Percentiles rank a stretch among this genome's conserved stretches.
Conservation (phyloP, 108 stramenopile genomes). For the Skeletonema costatum region DNA sequence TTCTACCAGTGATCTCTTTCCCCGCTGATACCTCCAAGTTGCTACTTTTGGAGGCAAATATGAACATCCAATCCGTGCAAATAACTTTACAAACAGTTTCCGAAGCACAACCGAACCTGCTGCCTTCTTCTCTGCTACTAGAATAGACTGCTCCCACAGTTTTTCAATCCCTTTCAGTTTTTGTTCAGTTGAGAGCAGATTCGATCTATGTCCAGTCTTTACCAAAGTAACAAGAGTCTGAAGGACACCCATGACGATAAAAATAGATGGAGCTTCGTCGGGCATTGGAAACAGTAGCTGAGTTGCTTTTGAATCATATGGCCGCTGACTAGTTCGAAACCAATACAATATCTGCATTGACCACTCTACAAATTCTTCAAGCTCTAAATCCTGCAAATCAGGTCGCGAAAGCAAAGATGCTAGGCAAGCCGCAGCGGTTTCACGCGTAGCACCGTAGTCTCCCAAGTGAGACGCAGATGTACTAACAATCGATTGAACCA, state of each 20-base stretch:
- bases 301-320: neutral
- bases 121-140: constrained; percentile 46
- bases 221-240: constrained; percentile 77
- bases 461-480: constrained; percentile 61
- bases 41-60: constrained; percentile 93
- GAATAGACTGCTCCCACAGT: constrained; percentile 60
- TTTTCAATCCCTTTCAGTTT: constrained; percentile 41
- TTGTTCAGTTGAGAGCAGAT: constrained; percentile 41
- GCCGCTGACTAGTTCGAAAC: constrained; percentile 24
- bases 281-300: constrained; percentile 31
- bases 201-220: constrained; percentile 65
- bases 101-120: constrained; percentile 66
- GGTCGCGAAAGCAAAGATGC: constrained; percentile 91
- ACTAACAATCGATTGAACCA: constrained; percentile 60
- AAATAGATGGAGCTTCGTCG: constrained; percentile 37
- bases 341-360: constrained; percentile 44
- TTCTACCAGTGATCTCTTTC: constrained; percentile 81
- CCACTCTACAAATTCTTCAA: constrained; percentile 79
- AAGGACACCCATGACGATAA: constrained; percentile 80
- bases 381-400: constrained; percentile 82
- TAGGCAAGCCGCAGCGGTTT: constrained; percentile 90
- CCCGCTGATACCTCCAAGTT: constrained; percentile 94
- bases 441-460: constrained; percentile 91
- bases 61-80: constrained; percentile 86
- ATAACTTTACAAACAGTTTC: constrained; percentile 91